Conservation (phyloP, 352 stramenopile genomes). For the Phytophthora pseudosyringae region DNA sequence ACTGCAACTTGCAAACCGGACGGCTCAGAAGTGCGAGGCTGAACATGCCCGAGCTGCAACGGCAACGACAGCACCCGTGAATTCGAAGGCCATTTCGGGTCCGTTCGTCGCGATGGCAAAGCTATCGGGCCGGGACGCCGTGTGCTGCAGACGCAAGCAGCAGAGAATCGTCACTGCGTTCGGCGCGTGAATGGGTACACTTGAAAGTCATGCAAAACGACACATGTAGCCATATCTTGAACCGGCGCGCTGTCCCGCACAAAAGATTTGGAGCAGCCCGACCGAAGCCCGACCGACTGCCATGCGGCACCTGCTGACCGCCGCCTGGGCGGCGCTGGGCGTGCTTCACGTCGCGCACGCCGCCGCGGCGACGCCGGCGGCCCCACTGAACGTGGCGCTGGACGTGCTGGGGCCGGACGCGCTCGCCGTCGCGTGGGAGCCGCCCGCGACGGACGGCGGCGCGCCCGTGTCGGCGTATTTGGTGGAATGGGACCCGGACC, state of each 20-base stretch:
- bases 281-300: constrained; percentile 1
- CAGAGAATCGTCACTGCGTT: constrained; percentile 23
- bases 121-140: constrained; percentile 29
- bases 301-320: constrained; percentile 18
- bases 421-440: constrained; percentile 75
- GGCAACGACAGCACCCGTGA: neutral
- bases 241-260: constrained; percentile 3
- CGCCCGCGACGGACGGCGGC: constrained; percentile 75
- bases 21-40: constrained; percentile 22
- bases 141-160: constrained; percentile 25
- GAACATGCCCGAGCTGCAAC: neutral
- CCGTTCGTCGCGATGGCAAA: constrained; percentile 26
- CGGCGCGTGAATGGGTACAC: no score
- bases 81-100: neutral
- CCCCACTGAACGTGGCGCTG: constrained; percentile 70
- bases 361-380: constrained; percentile 41
- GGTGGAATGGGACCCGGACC: constrained; percentile 94
- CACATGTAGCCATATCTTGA: constrained; percentile 19
- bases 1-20: constrained; percentile 8
- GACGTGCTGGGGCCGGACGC: constrained; percentile 75
- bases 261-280: constrained; percentile 8
- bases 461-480: constrained; percentile 77
- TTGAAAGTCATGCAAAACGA: no score
- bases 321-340: constrained; percentile 4
- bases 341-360: constrained; percentile 9